A percentile compares a stretch with the other conserved stretches of the same genome.
Conservation (phyloP, 257 asterid species). For the Fraxinus anomala region DNA sequence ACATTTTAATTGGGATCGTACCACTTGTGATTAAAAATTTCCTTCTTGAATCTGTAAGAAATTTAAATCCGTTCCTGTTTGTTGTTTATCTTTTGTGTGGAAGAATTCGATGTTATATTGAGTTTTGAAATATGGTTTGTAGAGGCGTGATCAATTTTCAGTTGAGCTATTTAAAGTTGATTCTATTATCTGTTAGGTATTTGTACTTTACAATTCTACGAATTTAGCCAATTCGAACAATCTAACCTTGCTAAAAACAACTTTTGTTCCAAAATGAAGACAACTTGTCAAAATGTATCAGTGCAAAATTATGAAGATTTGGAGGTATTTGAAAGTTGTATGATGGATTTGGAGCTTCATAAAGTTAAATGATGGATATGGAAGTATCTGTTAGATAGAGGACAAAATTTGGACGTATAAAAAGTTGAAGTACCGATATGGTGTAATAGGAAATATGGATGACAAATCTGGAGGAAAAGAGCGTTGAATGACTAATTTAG, state of each 20-base stretch:
- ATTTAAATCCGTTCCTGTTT: background rate
- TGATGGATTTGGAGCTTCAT: no score
- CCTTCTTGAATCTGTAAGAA: no score
- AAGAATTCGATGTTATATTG: slow-evolving; percentile 4
- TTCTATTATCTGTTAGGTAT: slow-evolving; percentile 52
- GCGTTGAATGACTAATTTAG: no score
- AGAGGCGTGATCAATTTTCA: slow-evolving; percentile 89
- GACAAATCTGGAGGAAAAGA: no score
- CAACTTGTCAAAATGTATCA: slow-evolving; percentile 62
- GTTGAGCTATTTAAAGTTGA: slow-evolving; percentile 58
- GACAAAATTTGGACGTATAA: no score
- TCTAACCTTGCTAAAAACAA: slow-evolving; percentile 40
- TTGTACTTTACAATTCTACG: slow-evolving; percentile 74
- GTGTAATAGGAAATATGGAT: no score
- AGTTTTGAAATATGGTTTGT: slow-evolving; percentile 34
- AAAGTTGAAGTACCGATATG: no score
- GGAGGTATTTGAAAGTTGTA: no score
- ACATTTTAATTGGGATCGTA: background rate
- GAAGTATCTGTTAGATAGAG: no score
- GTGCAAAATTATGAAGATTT: slow-evolving; percentile 30
- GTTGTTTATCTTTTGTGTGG: slow-evolving; percentile 16
- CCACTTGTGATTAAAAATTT: no score
- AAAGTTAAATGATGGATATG: no score
- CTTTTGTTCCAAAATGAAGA: slow-evolving; percentile 78
- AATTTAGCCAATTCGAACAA: slow-evolving; percentile 48